These are phyloP conservation scores for Penicillium canescens DNA, from an alignment of 495 filamentous ascomycete genomes.

Conservation along the genomic window DNA sequence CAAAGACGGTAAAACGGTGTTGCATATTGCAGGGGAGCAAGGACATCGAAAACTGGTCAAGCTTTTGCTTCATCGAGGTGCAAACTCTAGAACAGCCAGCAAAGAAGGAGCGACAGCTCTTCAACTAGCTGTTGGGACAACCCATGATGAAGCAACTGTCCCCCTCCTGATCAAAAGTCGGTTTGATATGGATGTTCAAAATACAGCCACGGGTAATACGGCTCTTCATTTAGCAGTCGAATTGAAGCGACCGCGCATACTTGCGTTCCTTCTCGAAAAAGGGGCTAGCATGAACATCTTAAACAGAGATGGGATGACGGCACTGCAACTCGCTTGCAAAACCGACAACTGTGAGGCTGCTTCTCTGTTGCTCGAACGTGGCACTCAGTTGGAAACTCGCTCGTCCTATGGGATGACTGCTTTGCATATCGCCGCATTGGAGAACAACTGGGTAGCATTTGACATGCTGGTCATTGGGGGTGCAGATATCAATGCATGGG, in stretches of 20 bases:
- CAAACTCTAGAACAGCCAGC: conserved; percentile 21
- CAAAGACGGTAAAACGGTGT: conserved; percentile 25
- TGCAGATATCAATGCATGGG: conserved; percentile 35
- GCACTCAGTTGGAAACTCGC: conserved; percentile 24
- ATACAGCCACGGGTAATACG: conserved; percentile 31
- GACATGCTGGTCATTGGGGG: conserved; percentile 32
- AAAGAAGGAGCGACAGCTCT: conserved; percentile 20
- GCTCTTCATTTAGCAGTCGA: conserved; percentile 34
- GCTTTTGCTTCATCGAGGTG: conserved; percentile 14
- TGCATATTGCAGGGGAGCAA: conserved; percentile 28
- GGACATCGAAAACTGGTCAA: conserved; percentile 34
- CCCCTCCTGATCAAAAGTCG: conserved; percentile 28
- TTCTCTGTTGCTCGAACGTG: conserved; percentile 25
- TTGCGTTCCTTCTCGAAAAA: conserved; percentile 31
- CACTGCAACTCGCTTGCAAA: conserved; percentile 32
- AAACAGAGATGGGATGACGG: conserved; percentile 27
- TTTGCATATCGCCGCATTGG: conserved; percentile 24
- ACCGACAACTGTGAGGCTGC: conserved; percentile 35
- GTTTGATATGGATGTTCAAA: conserved; percentile 27
- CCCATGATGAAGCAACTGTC: conserved; percentile 29
- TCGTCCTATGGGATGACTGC: conserved; percentile 26
- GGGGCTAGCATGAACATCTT: conserved; percentile 22
- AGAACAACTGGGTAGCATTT: conserved; percentile 32
- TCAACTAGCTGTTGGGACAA: conserved; percentile 31
- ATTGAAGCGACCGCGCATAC: conserved; percentile 25